Evolutionary conservation across 805 yeast species (phyloP), one percentile per base, ranked within the genome.

Genomic region (Maudiozyma barnettii): DNA sequence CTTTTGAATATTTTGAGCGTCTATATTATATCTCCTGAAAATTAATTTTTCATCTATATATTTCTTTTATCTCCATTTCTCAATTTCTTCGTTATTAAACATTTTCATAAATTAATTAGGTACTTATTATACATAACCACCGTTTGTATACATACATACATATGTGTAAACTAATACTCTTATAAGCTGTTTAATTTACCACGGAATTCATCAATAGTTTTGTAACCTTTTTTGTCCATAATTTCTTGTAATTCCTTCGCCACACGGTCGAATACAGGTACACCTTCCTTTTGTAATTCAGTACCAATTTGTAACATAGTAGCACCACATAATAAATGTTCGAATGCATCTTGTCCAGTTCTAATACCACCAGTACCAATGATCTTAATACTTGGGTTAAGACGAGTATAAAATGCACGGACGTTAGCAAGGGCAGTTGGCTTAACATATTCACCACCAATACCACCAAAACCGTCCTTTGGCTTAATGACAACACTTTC

Each of bases 391-490:
- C 46, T 43, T 40, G 60, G 61, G 31, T 57, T 61, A 43, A 61
- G 50, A 48, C 63, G 61, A 20, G 57, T 55, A 50, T 61, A 60
- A 45, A 61, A 61, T 4, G 65, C 66, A 23, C 65, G 56, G 19
- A 61, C 66, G 46, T 61, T 61, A 2, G 65, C 66, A 29, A 61
- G 49, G 14, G 66, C 66, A 19, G 65, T 61, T 23, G 66, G 66
- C 40, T 61, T 61, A 38, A 59, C 57, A 44, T 60, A 61, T 31
- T 61, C 63, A 38, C 66, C 65, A 39, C 66, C 66, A 45, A 61
- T 54, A 43, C 66, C 66, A 30, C 65, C 66, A 49, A 60, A 61
- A 18, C 66, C 65, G 45, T 56, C 46, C 50, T 61, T 61, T 41
- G 66, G 66, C 44, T 59, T 61, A 41, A 61, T 55, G 5, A 60